Evolutionary conservation across 192 early-diverging fungal species (phyloP), one percentile per base, ranked within the genome.

Genomic region (Coemansia sp.): DNA sequence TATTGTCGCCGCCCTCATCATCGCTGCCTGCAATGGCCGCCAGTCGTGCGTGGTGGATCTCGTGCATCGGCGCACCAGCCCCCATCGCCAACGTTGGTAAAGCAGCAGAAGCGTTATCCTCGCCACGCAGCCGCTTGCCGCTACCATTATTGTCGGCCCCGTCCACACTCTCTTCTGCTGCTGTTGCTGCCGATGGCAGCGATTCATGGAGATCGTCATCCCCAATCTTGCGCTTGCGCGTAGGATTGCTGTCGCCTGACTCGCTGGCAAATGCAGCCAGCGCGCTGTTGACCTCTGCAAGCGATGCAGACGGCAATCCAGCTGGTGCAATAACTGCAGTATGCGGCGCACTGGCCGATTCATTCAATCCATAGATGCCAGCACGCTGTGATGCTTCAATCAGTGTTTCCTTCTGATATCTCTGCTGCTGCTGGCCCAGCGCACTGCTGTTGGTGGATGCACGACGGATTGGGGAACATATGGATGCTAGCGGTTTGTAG

Each of bases 401-500:
- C 10, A n/a, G 1, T 14, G 12, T n/a, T 14, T 48, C 10, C 16
- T 59, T 59, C 38, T 16, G 38, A 7, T 40, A 38, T 0, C 5
- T 57, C 22, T 57, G 57, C n/a, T 38, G 38, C 39, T 41, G 12
- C 10, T 11, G 38, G 39, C 11, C 13, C 17, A 17, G 19, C 22
- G 17, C 39, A 11, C 49, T 32, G 17, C 45, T 42, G 62, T 7
- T 4, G 4, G 70, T 60, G 7, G 73, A 41, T 3, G 67, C 14
- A 45, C 67, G 68, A 7, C 64, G 45, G 5, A 60, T 43, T 0
- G 79, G 70, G 22, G 74, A 64, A 39, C 67, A 70, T 42, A 81
- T 81, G 20, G 79, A 81, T 16, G 80, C 70, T 13, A 83, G 69
- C 13, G 80, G 80, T 59, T 83, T 83, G 69, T 71, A 83, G 67